Evolutionary conservation across 2,329 filamentous ascomycete species (phyloP), one percentile per base, ranked within the genome.

Genomic region (Fusarium sp.): DNA sequence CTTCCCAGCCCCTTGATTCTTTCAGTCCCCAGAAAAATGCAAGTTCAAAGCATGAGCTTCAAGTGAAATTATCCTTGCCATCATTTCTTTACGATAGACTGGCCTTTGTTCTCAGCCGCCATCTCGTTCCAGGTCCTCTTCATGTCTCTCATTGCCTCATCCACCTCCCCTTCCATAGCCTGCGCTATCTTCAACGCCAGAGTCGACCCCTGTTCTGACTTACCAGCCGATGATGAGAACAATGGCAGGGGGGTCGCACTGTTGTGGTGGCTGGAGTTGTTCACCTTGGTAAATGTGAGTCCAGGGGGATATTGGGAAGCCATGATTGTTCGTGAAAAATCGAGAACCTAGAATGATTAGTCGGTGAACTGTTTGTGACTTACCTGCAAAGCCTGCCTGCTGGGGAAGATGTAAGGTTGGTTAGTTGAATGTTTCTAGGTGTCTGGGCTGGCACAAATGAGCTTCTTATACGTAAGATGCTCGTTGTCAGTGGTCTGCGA

Each of bases 111-210:
- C 24, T 52, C 41, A 28, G 22, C 22, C 20, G 44, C 42, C 45
- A 75, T 54, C 38, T 62, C 45, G n/a, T 51, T 17, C 65, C 72
- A 74, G 39, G 59, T 47, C 32, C 24, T 12, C 36, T 57, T 38
- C 59, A 68, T 54, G 36, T 65, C 66, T 45, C 39, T 45, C 22
- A 57, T 52, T 22, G 50, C 38, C 26, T 57, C 61, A 8, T 73
- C 45, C 18, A 75, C 50, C n/a, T 70, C 58, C 36, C 32, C 44
- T 12, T 59, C 26, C 11, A 75, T 47, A 26, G 62, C 62, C 34
- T 57, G 48, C n/a, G 59, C 41, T 63, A 61, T 57, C 20, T 48
- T 44, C 10, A 39, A 39, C 30, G 54, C 18, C 7, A 30, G 64
- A 9, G 20, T 30, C 9, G 45, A 30, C 28, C 20, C 20, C 28